These are phyloP conservation scores for Porosira glacialis DNA, from an alignment of 352 stramenopile species.

Conservation along the genomic window DNA sequence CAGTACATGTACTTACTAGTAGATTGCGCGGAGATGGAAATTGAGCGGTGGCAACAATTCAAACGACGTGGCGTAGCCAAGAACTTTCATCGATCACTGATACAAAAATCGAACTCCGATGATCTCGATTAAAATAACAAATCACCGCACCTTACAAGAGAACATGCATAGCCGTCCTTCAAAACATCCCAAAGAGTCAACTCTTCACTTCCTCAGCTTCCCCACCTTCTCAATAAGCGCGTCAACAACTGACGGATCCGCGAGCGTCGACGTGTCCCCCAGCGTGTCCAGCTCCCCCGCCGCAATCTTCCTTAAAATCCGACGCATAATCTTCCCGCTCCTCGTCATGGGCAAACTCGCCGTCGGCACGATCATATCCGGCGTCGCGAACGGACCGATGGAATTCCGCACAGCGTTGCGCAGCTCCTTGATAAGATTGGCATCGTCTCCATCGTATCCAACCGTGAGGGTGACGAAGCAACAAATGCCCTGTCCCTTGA, in stretches of 20 bases:
- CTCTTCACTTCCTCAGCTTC: conserved; percentile 28
- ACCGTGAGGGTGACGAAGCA: conserved; percentile 91
- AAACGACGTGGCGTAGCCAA: too few species aligned
- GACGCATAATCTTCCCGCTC: conserved; percentile 97
- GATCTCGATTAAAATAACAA: too few species aligned
- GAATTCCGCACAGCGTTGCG: conserved; percentile 83
- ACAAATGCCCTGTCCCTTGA: conserved; percentile 96
- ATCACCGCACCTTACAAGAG: too few species aligned
- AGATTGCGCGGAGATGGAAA: too few species aligned
- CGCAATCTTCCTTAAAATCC: conserved; percentile 97
- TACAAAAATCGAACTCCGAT: too few species aligned
- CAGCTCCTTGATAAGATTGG: conserved; percentile 83
- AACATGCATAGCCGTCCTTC: too few species aligned
- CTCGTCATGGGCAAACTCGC: conserved; percentile 93
- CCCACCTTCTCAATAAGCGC: conserved; percentile 85
- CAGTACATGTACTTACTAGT: too few species aligned
- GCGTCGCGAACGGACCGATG: conserved; percentile 95
- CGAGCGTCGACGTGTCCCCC: conserved; percentile 95
- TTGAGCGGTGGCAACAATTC: too few species aligned
- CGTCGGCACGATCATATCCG: conserved; percentile 91
- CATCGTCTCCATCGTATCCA: conserved; percentile 74
- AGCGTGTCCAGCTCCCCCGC: conserved; percentile 90
- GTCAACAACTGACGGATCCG: conserved; percentile 92
- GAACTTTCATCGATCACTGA: too few species aligned
- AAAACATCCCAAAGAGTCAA: too few species aligned